Percentiles rank a stretch among this genome's conserved stretches.
phyloP scores from a whole-genome alignment of 176 grass and related monocot species.

The Cymbopogon citratus region DNA sequence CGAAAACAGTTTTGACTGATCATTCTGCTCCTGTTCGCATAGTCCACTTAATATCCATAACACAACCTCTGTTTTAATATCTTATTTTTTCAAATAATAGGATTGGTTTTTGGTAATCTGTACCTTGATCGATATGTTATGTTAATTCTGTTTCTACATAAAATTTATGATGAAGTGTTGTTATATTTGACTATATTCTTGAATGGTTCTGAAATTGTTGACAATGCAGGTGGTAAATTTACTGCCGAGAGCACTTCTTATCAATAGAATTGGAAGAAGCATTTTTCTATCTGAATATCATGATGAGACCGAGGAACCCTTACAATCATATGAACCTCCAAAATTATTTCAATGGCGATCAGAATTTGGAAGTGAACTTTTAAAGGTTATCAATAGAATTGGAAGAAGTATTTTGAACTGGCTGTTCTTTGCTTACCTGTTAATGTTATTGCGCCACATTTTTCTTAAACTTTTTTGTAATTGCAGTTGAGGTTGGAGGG shows the following conservation, averaged over 20 bases:
- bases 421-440: not conserved
- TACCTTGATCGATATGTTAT: not conserved
- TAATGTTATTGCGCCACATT: conserved; percentile 4
- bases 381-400: conserved; percentile 89
- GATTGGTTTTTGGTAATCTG: not conserved
- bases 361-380: conserved; percentile 67
- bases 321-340: conserved; percentile 69
- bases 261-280: conserved; percentile 63
- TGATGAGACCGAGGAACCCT: conserved; percentile 48
- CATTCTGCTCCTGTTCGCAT: not conserved
- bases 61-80: not conserved
- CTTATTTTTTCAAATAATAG: not conserved
- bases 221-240: conserved; percentile 70
- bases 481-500: conserved; percentile 72
- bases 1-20: not conserved
- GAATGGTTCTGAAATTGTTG: conserved; percentile 20
- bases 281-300: conserved; percentile 80
- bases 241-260: conserved; percentile 72
- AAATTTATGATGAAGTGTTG: not conserved
- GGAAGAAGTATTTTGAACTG: conserved; percentile 29
- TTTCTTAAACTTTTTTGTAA: conserved; percentile 8
- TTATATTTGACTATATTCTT: not conserved
- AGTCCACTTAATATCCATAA: not conserved
- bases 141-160: not conserved
- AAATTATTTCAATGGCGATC: conserved; percentile 84